Evolutionary conservation across 2,329 filamentous ascomycete genomes (phyloP), one percentile per base, ranked within the genome.

Genomic region (Pseudogymnoascus sp.): DNA sequence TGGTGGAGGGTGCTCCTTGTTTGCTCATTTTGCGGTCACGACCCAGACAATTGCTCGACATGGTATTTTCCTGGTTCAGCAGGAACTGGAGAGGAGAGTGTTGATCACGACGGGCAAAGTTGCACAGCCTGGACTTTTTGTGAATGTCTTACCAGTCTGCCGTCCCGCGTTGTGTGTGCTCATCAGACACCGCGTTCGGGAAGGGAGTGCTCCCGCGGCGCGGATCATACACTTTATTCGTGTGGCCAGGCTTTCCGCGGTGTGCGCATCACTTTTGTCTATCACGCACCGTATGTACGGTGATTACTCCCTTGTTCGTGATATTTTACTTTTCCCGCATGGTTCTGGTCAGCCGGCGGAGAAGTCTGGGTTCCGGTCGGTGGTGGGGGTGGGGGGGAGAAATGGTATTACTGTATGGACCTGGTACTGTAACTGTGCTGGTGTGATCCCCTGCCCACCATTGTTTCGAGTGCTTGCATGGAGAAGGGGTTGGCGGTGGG

Each of bases 381-480:
- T 47, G 21, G 41, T 29, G 41, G 41, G 41, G 24, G 41, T 31
- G 41, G 41, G 13, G 13, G 11, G 1, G 21, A 15, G 41, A 17
- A 17, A 17, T 17, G 24, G 24, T 29, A 50, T 50, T 50, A 50
- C 41, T 17, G 17, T 17, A 17, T 17, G 41, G 41, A 50, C 41
- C 41, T 24, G n/a, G 41, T 3, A 15, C 41, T 50, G 24, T 8
- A 50, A 50, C 41, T 24, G 41, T 50, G 24, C 13, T 50, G 41
- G 41, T 50, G 41, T 13, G 41, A n/a, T 31, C 13, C 6, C 24
- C 29, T n/a, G 41, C 5, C 3, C 21, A 11, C 10, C 9, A 15
- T 47, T 47, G 41, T 47, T 47, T 47, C 41, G 41, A 47, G 41
- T 47, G 41, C 24, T 29, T 50, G 41, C 41, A 50, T 29, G 41